Conservation (phyloP, 148 eudicot genomes). For the Pouteria glomerata region DNA sequence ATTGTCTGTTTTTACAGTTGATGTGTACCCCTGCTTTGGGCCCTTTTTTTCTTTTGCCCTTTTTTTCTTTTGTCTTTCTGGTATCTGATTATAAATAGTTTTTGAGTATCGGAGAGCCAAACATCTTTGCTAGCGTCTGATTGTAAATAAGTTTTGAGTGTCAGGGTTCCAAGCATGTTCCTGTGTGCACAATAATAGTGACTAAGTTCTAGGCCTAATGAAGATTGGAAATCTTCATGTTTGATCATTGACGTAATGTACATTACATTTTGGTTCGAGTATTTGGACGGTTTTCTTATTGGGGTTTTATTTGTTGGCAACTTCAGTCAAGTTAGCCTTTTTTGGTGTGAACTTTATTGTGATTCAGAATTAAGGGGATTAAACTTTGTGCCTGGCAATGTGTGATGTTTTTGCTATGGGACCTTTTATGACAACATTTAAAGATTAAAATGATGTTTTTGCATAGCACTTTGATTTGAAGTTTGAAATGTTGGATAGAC, state of each 20-base stretch:
- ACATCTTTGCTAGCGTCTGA: not conserved
- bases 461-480: not conserved
- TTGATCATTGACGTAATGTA: slow-evolving; percentile 1
- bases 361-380: not conserved
- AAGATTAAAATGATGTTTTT: not conserved
- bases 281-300: not conserved
- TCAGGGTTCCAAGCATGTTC: not conserved
- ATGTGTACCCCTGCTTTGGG: not conserved
- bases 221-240: not conserved
- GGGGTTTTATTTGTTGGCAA: not conserved
- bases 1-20: not conserved
- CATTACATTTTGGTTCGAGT: not conserved
- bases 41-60: not conserved
- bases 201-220: not conserved
- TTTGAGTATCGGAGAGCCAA: not conserved
- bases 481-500: not conserved
- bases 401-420: not conserved
- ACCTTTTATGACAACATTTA: not conserved
- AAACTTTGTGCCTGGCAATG: not conserved
- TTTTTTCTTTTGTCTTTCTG: not conserved
- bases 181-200: not conserved
- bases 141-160: not conserved
- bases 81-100: not conserved
- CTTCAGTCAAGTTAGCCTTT: not conserved
- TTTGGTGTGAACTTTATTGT: not conserved